phyloP scores from a whole-genome alignment of 2,329 filamentous ascomycete genomes.

The Dissoconium aciculare region DNA sequence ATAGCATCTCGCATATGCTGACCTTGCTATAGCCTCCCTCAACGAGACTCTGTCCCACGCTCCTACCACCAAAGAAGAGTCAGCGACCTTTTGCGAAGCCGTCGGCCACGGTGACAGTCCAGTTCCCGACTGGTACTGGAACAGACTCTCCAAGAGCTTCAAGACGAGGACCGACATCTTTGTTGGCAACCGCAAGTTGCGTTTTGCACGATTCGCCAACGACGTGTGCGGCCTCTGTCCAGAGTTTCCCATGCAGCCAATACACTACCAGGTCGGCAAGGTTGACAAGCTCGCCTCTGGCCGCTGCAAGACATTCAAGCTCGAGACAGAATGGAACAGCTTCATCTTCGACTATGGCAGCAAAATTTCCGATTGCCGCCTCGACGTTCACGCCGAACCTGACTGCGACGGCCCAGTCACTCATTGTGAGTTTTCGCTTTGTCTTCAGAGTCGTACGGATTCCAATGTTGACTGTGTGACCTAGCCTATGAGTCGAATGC shows the following conservation, averaged over 20 bases:
- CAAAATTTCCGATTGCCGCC: neutral
- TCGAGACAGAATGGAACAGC: neutral
- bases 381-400: neutral
- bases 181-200: constrained; percentile 1
- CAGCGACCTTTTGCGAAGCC: neutral
- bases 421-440: neutral
- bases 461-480: neutral
- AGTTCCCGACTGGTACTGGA: neutral
- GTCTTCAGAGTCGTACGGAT: neutral
- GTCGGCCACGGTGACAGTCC: neutral
- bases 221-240: neutral
- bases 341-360: constrained; percentile 1
- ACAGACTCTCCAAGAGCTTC: neutral
- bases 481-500: neutral
- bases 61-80: neutral
- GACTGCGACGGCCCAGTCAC: neutral
- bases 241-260: neutral
- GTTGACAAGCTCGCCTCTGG: constrained; percentile 1
- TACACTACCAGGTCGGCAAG: neutral
- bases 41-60: neutral
- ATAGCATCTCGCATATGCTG: too few species aligned
- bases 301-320: neutral
- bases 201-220: neutral
- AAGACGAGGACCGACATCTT: neutral
- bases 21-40: too few species aligned